phyloP scores from a whole-genome alignment of 2,329 filamentous ascomycete genomes.

The Neospermospora avenae region DNA sequence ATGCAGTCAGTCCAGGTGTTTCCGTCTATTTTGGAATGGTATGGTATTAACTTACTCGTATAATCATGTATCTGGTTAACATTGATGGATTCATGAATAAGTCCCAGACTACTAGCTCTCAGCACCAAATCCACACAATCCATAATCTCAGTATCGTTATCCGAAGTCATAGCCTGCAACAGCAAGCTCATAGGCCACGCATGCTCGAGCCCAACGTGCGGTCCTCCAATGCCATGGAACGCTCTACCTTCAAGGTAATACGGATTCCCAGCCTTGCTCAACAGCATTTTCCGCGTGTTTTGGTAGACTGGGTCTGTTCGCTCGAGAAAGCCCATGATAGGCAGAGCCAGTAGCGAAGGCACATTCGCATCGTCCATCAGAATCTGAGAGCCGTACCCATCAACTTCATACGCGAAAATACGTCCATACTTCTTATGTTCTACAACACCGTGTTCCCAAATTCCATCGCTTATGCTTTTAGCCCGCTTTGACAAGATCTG shows the following conservation, averaged over 20 bases:
- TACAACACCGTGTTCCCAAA: constrained; percentile 83
- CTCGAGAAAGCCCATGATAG: constrained; percentile 72
- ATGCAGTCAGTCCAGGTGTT: not conserved
- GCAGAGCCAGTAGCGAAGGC: constrained; percentile 74
- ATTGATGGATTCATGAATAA: constrained; percentile 90
- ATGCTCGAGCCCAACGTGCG: constrained; percentile 76
- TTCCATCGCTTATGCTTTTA: constrained; percentile 65
- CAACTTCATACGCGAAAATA: constrained; percentile 85
- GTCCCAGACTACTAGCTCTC: constrained; percentile 68
- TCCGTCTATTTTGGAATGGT: too few relatives aligned
- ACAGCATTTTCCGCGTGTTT: constrained; percentile 75
- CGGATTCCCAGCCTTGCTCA: constrained; percentile 57
- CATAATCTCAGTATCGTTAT: constrained; percentile 78
- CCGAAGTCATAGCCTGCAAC: constrained; percentile 84
- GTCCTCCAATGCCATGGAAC: constrained; percentile 88
- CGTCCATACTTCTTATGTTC: constrained; percentile 70
- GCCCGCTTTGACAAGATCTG: constrained; percentile 56
- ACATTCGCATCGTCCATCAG: constrained; percentile 91
- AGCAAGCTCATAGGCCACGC: constrained; percentile 97
- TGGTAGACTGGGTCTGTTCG: constrained; percentile 68
- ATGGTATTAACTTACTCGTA: constrained; percentile 52
- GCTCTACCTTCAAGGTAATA: constrained; percentile 77
- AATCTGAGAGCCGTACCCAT: constrained; percentile 78
- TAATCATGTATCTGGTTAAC: constrained; percentile 68
- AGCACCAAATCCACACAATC: constrained; percentile 72